Conservation (phyloP, 2,329 filamentous ascomycete species). For the Alternaria sp. region DNA sequence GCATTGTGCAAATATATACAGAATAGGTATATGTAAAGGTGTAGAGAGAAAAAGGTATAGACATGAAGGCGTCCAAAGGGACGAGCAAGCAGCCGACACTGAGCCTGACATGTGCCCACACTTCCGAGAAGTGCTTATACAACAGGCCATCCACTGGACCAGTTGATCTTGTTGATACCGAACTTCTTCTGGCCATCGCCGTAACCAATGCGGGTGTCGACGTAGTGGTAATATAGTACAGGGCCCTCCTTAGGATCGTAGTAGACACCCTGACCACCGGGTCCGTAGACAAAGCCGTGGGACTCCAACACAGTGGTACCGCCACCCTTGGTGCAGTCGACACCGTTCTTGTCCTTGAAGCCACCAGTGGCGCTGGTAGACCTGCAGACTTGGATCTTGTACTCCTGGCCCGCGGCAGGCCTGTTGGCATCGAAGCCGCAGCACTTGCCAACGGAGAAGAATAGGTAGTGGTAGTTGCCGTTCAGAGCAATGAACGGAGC, state of each 20-base stretch:
- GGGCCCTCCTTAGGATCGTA: conserved; percentile 57
- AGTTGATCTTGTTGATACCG: conserved; percentile 60
- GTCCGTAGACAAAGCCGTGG: conserved; percentile 67
- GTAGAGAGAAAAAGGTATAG: neutral
- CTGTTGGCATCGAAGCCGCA: conserved; percentile 62
- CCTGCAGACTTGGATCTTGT: conserved; percentile 70
- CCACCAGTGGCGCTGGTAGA: conserved; percentile 58
- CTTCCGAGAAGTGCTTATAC: conserved; percentile 25
- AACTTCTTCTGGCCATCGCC: conserved; percentile 59
- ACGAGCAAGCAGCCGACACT: neutral
- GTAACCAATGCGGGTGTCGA: conserved; percentile 61
- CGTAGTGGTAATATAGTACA: conserved; percentile 69
- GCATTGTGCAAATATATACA: neutral
- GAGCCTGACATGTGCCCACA: neutral
- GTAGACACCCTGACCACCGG: conserved; percentile 69
- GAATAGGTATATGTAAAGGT: neutral
- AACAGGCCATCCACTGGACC: conserved; percentile 58
- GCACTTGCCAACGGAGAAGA: conserved; percentile 67
- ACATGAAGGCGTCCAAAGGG: neutral
- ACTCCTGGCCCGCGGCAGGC: conserved; percentile 66
- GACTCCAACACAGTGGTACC: conserved; percentile 67
- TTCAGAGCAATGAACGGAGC: conserved; percentile 63
- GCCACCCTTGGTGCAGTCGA: conserved; percentile 61
- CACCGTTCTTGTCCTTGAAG: conserved; percentile 64
- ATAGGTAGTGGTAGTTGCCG: conserved; percentile 67